Base-by-base conservation (phyloP, 2,329 filamentous ascomycete species). In the Neopestalotiopsis sp. region DNA sequence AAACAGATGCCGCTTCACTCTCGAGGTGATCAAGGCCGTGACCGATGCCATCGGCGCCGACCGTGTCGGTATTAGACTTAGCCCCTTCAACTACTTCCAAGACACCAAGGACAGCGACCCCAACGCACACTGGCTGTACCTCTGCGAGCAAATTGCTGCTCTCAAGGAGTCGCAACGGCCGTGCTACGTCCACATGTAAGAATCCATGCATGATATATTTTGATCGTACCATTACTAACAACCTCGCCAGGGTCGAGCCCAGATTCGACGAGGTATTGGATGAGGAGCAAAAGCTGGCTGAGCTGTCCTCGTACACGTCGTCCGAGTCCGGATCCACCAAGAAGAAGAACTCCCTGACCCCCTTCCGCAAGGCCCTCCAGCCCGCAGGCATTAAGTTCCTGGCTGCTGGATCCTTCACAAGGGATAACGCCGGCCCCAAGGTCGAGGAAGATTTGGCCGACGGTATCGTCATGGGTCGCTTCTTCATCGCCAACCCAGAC, bases 251-350 rank as follows among this genome's bases (percentile, higher is more conserved):
- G 80, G 73, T 85, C 9, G 83, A 85, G 75, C 82, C 84, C 14
- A 81, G 83, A 4, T 84, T 84, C 53, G 83, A 85, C 40, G 83
- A 85, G 70, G 79, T 83, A 1, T 74, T 85, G 9, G 79, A 83
- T 61, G 83, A 85, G 76, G 73, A 79, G 56, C 76, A 81, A 40
- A 85, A 85, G 74, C 72, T 86, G 45, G 76, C 76, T 1, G 78
- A 83, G 0, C 77, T 85, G 5, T 75, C 73, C 61, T 17, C 77
- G 70, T 67, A 67, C 65, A 61, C 65, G 32, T 72, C 76, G 65
- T 69, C 73, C 38, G 76, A 76, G 68, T 67, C 76, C 24, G 58
- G 61, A 4, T 63, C 38, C 6, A 20, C 56, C 17, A 67, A 59
- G 56, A 59, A n/a, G 53, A 68, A 71, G 65, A 71, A 75, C 17